Evolutionary conservation across 2,329 filamentous ascomycete species (phyloP).

Genomic region (Fonsecaea erecta): DNA sequence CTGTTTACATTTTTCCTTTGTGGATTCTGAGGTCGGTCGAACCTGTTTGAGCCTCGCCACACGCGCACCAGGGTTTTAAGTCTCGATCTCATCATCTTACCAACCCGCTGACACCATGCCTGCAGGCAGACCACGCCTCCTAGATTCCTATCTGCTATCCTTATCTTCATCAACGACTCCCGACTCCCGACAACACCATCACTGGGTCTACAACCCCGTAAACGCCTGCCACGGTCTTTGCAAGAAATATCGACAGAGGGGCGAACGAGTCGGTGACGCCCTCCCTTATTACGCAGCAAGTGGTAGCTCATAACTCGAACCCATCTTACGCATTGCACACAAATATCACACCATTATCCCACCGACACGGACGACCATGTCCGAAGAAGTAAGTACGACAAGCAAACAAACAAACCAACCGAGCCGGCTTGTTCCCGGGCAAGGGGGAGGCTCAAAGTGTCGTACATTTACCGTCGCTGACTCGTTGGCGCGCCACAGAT

Average conservation of each 20-base stretch:
- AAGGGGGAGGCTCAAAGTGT: background rate
- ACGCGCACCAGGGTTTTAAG: background rate
- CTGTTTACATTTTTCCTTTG: background rate
- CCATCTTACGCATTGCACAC: background rate
- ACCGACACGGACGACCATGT: conserved; percentile 9
- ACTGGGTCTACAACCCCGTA: conserved; percentile 5
- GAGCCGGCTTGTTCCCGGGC: background rate
- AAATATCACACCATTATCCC: background rate
- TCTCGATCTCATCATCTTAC: background rate
- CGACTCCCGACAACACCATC: background rate
- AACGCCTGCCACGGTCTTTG: conserved; percentile 2
- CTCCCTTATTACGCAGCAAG: background rate
- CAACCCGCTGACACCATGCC: conserved; percentile 19
- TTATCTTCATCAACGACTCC: background rate
- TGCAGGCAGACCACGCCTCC: conserved; percentile 11
- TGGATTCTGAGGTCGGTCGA: conserved; percentile 2
- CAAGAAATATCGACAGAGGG: background rate
- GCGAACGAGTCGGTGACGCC: background rate
- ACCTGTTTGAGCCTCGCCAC: background rate
- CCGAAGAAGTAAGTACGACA: conserved; percentile 30
- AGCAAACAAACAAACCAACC: background rate
- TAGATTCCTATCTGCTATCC: conserved; percentile 3
- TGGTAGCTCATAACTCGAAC: background rate
- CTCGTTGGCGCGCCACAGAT: conserved; percentile 8
- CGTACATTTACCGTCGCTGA: background rate